Evolutionary conservation across 768 basidiomycete genomes (phyloP), one percentile per base, ranked within the genome.

Genomic region (Tulasnella sp.): DNA sequence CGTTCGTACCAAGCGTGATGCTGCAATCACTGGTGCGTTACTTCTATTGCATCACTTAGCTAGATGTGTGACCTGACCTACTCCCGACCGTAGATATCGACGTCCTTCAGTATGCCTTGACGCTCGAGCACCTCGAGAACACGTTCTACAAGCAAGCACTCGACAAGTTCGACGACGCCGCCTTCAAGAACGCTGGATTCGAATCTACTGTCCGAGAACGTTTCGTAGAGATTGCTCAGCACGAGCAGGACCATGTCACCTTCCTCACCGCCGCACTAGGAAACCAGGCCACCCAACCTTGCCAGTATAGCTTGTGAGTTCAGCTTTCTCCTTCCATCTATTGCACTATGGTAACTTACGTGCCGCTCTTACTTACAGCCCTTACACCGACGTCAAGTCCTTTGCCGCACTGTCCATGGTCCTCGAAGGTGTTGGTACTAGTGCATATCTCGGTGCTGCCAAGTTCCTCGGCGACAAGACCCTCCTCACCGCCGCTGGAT

Each of bases 361-460:
- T 42, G 21, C 47, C 11, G 19, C 5, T 29, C 7, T 23, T 38
- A 15, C 51, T 34, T n/a, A 55, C 56, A 76, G 75, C 73, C 73
- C 76, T 4, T 75, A 78, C 66, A 73, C 72, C 34, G 74, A 76
- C 58, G 71, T 77, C 23, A 65, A 67, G 27, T 70, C 74, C 2
- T 85, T 85, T 70, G 66, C 79, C 30, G 74, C 74, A 3, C 68
- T 78, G 21, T 74, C 80, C 21, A 73, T 74, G 50, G 70, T 76
- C 43, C 68, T 86, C 21, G 82, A 85, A 70, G 78, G 75, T 30
- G 77, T 85, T 43, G 75, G 74, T 9, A 73, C 76, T 3, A 75
- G 79, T 4, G 81, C 82, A 9, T 85, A 83, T 66, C 73, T 78
- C 56, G 85, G 85, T 15, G 78, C 78, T 0, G 71, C 78, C 1